phyloP scores from a whole-genome alignment of 2,329 filamentous ascomycete species.

The Fusarium equiseti region DNA sequence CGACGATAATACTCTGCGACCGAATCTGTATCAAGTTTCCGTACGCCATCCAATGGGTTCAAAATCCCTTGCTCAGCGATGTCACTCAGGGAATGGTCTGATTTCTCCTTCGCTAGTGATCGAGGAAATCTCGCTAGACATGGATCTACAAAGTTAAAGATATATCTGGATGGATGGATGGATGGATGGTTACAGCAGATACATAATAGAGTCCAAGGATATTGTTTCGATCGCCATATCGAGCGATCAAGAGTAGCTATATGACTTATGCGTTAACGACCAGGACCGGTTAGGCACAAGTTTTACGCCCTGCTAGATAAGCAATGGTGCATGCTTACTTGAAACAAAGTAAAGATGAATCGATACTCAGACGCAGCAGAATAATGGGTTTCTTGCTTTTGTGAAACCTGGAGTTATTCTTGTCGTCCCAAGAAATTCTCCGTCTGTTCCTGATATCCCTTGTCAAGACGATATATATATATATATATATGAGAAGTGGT shows the following conservation, averaged over 20 bases:
- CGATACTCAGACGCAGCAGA: conserved; percentile 16
- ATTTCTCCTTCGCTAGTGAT: neutral
- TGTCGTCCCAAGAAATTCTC: conserved; percentile 4
- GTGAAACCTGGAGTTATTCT: neutral
- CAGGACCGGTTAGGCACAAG: neutral
- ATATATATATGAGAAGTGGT: neutral
- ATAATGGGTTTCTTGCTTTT: neutral
- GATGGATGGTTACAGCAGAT: neutral
- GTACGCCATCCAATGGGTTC: neutral
- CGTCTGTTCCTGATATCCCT: neutral
- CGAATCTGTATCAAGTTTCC: neutral
- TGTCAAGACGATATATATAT: neutral
- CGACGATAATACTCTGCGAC: neutral
- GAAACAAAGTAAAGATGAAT: conserved; percentile 29
- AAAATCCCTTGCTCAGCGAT: neutral
- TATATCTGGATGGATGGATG: neutral
- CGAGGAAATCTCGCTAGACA: neutral
- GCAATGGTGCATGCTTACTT: neutral
- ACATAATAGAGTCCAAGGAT: conserved; percentile 4
- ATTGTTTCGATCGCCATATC: conserved; percentile 27
- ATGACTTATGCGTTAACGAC: conserved; percentile 10
- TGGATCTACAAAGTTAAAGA: neutral
- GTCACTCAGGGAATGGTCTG: neutral
- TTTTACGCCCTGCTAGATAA: neutral
- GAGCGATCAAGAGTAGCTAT: conserved; percentile 12